A percentile compares a stretch with the other conserved stretches of the same genome.
Evolutionary conservation across 2,329 filamentous ascomycete species (phyloP).

Genomic region (Epichloe uncinata): DNA sequence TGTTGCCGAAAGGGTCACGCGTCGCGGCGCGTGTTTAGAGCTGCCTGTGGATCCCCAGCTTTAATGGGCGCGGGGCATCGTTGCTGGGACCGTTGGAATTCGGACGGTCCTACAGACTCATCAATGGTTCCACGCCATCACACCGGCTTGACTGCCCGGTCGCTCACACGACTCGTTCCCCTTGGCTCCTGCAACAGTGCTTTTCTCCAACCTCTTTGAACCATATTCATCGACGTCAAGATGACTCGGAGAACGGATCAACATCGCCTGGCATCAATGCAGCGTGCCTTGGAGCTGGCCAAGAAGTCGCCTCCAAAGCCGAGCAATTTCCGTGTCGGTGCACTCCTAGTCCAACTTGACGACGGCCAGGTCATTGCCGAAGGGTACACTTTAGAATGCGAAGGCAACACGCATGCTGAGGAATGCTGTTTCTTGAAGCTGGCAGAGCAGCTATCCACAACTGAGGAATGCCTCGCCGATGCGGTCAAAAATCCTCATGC

Average conservation of each 20-base stretch:
- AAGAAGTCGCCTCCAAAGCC: conserved; percentile 70
- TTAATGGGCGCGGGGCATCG: conserved; percentile 3
- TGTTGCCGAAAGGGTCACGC: conserved; percentile 8
- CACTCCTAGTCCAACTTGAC: conserved; percentile 56
- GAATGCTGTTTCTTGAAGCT: conserved; percentile 81
- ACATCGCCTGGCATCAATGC: conserved; percentile 44
- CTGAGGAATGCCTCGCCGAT: conserved; percentile 42
- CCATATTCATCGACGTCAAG: background rate
- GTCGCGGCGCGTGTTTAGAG: conserved; percentile 6
- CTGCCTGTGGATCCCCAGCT: background rate
- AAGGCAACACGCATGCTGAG: conserved; percentile 92
- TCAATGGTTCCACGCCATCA: background rate
- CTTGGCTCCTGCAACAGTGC: background rate
- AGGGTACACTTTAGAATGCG: conserved; percentile 81
- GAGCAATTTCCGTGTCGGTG: conserved; percentile 88
- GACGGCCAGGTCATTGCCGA: conserved; percentile 49
- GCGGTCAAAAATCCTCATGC: conserved; percentile 20
- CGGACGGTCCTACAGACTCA: background rate
- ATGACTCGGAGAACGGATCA: conserved; percentile 16
- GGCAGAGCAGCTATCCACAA: conserved; percentile 29
- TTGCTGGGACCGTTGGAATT: background rate
- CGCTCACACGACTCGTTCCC: background rate
- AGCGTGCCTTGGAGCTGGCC: conserved; percentile 61
- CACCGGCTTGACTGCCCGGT: background rate
- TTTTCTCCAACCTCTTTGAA: background rate